Evolutionary conservation across 108 stramenopile genomes (phyloP).

Genomic region (Pseudonitzschia multiseries): DNA sequence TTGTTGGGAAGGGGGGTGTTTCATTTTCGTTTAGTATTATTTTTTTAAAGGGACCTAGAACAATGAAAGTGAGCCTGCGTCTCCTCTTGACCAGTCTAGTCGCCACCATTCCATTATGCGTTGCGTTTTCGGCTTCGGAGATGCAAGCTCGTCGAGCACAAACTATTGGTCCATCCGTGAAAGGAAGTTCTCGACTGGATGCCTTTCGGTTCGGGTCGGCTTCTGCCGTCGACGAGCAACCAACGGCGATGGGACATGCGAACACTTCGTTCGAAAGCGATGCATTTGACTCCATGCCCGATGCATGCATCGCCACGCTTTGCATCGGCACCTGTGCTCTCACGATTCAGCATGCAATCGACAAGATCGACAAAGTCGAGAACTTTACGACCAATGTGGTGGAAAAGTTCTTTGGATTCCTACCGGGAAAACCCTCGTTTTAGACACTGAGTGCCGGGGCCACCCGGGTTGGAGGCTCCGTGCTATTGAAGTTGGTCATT

Average conservation of each 20-base stretch:
- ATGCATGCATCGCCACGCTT: not conserved
- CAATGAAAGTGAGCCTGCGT: no score
- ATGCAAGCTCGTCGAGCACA: not conserved
- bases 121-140: not conserved
- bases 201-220: not conserved
- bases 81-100: no score
- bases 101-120: not conserved
- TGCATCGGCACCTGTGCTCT: not conserved
- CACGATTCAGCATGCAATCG: not conserved
- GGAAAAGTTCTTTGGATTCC: not conserved
- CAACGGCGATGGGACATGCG: no score
- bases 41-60: no score
- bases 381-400: not conserved
- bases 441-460: not conserved
- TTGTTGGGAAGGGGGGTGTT: no score
- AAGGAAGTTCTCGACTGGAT: not conserved
- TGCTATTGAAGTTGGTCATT: not conserved
- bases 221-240: not conserved
- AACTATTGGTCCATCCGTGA: not conserved
- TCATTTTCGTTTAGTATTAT: no score
- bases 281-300: not conserved
- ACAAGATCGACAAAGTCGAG: slow-evolving; percentile 1
- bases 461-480: slow-evolving; percentile 1
- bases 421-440: not conserved
- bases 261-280: not conserved